Percentiles rank a stretch among this genome's conserved stretches.
Conservation (phyloP, 169 alveolate genomes). For the Plasmodium chabaudi region DNA sequence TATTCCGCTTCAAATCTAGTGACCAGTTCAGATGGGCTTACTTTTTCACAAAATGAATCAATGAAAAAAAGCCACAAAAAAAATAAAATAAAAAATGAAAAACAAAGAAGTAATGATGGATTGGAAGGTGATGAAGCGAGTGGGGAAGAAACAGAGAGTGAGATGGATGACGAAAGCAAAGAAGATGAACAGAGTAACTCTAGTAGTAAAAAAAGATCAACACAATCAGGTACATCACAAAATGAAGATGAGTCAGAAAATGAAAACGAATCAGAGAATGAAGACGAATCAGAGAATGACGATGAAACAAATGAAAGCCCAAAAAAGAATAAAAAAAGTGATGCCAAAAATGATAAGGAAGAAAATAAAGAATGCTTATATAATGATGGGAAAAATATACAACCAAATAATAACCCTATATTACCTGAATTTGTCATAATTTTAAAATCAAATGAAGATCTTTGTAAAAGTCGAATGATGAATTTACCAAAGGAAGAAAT, state of each 20-base stretch:
- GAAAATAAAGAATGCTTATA: neutral
- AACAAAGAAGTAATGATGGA: neutral
- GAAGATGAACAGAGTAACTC: neutral
- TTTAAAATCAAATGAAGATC: slow-evolving; percentile 33
- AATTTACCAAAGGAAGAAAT: slow-evolving; percentile 46
- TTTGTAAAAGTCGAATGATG: slow-evolving; percentile 64
- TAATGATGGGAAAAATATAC: neutral
- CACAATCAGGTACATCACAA: neutral
- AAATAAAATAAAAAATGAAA: neutral
- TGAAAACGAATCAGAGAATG: neutral
- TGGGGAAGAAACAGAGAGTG: too few relatives aligned
- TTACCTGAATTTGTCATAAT: slow-evolving; percentile 47
- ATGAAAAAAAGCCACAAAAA: neutral
- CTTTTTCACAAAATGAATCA: neutral
- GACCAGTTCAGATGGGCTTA: neutral
- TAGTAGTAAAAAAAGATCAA: neutral
- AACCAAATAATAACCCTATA: neutral
- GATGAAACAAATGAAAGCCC: neutral
- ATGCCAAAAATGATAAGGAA: too few relatives aligned
- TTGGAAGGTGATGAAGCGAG: neutral
- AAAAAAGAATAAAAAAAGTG: too few relatives aligned
- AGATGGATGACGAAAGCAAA: neutral
- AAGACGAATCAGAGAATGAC: neutral
- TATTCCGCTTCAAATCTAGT: neutral
- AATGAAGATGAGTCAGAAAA: neutral